Percentiles rank a stretch among this genome's conserved stretches.
Evolutionary conservation across 2,329 filamentous ascomycete species (phyloP).

Genomic region (Penicillium sp.): DNA sequence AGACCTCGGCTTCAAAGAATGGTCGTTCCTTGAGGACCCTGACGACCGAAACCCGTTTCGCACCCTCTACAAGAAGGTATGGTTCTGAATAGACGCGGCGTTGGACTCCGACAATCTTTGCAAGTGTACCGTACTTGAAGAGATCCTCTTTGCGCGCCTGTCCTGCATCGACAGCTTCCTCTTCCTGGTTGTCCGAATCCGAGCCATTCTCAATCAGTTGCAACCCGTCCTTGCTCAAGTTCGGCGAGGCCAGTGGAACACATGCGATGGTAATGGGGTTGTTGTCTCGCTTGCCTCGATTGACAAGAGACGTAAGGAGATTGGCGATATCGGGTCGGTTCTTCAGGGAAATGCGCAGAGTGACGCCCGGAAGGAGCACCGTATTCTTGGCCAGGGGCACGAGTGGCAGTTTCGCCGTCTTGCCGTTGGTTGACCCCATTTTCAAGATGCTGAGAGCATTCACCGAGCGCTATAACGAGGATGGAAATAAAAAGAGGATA

Average conservation of each 20-base stretch:
- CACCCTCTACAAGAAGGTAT: slow-evolving; percentile 79
- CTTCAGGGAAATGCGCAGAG: slow-evolving; percentile 77
- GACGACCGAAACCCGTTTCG: slow-evolving; percentile 71
- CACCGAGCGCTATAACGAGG: background rate
- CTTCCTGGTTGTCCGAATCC: slow-evolving; percentile 39
- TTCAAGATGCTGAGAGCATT: background rate
- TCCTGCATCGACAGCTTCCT: slow-evolving; percentile 53
- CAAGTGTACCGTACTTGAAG: slow-evolving; percentile 77
- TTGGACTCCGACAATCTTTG: slow-evolving; percentile 73
- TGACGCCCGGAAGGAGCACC: slow-evolving; percentile 80
- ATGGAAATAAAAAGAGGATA: background rate
- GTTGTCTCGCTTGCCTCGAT: slow-evolving; percentile 64
- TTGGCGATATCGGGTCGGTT: slow-evolving; percentile 84
- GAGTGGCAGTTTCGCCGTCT: slow-evolving; percentile 59
- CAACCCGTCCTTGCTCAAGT: slow-evolving; percentile 70
- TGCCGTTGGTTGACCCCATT: slow-evolving; percentile 37
- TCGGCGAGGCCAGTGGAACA: slow-evolving; percentile 74
- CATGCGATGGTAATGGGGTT: slow-evolving; percentile 76
- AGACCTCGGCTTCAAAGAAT: slow-evolving; percentile 80
- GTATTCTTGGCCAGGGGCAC: slow-evolving; percentile 76
- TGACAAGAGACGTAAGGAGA: slow-evolving; percentile 80
- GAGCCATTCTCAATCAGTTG: slow-evolving; percentile 65
- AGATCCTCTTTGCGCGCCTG: slow-evolving; percentile 67
- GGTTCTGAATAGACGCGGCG: slow-evolving; percentile 72
- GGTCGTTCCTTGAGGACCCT: slow-evolving; percentile 72